phyloP scores from a whole-genome alignment of 2,329 filamentous ascomycete species.

The Fusarium verticillioides region DNA sequence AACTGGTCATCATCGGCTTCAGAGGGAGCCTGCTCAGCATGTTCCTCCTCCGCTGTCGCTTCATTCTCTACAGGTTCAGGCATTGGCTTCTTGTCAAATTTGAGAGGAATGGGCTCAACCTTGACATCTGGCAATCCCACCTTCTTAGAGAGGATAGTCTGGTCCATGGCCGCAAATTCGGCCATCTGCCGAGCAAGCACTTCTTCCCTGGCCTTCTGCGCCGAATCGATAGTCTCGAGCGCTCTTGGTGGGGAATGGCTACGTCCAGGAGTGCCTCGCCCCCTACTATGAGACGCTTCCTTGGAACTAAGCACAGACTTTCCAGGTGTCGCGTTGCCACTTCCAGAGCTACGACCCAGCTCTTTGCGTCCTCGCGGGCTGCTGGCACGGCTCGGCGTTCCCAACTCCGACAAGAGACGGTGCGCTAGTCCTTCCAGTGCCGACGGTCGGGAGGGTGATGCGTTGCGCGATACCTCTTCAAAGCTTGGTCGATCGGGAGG shows the following conservation, averaged over 20 bases:
- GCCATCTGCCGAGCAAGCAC: constrained; percentile 63
- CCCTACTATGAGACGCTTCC: constrained; percentile 56
- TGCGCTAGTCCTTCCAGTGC: constrained; percentile 71
- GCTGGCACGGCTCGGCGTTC: constrained; percentile 62
- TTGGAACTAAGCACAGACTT: constrained; percentile 54
- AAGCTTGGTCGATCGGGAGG: constrained; percentile 57
- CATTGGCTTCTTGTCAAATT: constrained; percentile 52
- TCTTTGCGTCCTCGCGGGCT: constrained; percentile 65
- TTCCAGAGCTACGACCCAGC: constrained; percentile 47
- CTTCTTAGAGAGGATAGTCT: constrained; percentile 67
- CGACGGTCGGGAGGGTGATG: constrained; percentile 64
- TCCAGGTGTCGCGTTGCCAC: constrained; percentile 48
- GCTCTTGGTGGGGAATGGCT: constrained; percentile 56
- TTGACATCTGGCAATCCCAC: constrained; percentile 60
- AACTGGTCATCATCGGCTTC: constrained; percentile 13
- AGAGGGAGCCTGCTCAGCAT: not conserved
- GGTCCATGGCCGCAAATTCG: constrained; percentile 72
- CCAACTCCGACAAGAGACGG: constrained; percentile 69
- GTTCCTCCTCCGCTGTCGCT: constrained; percentile 9
- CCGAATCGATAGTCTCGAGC: constrained; percentile 40
- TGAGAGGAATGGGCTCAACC: constrained; percentile 60
- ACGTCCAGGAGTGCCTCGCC: constrained; percentile 47
- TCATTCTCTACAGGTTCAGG: constrained; percentile 43
- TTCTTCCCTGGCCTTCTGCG: constrained; percentile 48
- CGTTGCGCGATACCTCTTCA: constrained; percentile 57